Evolutionary conservation across 495 filamentous ascomycete genomes (phyloP), one percentile per base, ranked within the genome.

Genomic region (Penicillium herquei): DNA sequence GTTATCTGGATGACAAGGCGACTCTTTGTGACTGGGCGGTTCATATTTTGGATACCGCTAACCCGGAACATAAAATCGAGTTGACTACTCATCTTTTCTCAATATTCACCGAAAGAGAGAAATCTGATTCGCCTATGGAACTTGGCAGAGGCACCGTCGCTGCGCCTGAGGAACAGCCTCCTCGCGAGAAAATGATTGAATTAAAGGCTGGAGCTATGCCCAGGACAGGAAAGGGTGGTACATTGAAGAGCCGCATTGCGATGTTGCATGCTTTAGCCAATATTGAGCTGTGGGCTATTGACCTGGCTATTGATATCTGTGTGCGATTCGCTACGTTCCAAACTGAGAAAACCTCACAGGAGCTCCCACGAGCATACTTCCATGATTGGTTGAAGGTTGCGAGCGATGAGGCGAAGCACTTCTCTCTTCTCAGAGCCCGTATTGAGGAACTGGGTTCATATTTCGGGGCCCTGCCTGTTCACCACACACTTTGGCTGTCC

Each of bases 361-460:
- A 68, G 17, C 51, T 81, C 31, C 78, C 78, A 0, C 74, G 78
- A 1, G 70, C 78, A 6, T 81, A 77, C 55, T 81, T 78, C 58
- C 74, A 79, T 48, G 78, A 81, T 55, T 81, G 78, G 78, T 57
- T 81, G 17, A 81, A 81, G 54, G 78, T 81, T 1, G 78, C 78
- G 4, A 78, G 68, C 33, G 78, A 81, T 39, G 78, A 81, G 54
- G 78, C 78, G 6, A 81, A 81, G 37, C 78, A 81, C 49, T 81
- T 81, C 43, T 80, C 78, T 1, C 60, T 81, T 1, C 72, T 81
- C 1, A 77, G 78, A 10, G 65, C 78, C 0, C 64, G 78, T 18
- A 59, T 81, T 13, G 78, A 81, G 51, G 77, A 81, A 51, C 42
- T 81, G 57, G 78, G 78, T 1, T 76, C 76, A 14, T 60, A 70